Evolutionary conservation across 176 grass and related monocot species (phyloP).

Genomic region (Musa troglodytarum): DNA sequence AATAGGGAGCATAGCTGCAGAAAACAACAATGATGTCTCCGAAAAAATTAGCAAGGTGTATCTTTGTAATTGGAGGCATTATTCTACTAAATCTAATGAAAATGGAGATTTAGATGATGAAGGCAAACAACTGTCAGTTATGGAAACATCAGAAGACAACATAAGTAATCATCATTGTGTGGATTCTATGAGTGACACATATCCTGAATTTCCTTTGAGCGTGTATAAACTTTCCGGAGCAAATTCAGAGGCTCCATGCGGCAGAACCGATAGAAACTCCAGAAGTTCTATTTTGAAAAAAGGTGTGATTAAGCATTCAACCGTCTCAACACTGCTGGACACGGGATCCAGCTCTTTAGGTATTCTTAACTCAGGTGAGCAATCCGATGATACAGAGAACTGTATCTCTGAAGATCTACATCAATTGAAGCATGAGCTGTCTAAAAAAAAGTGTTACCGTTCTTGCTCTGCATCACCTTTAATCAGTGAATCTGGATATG

Average conservation of each 20-base stretch:
- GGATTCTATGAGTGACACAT: conserved; percentile 36
- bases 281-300: conserved; percentile 41
- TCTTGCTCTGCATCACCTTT: conserved; percentile 53
- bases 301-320: conserved; percentile 26
- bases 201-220: conserved; percentile 35
- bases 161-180: conserved; percentile 33
- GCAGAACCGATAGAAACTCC: conserved; percentile 41
- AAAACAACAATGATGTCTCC: conserved; percentile 21
- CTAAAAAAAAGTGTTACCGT: conserved; percentile 36
- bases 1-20: conserved; percentile 9
- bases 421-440: conserved; percentile 35
- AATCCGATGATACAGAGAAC: conserved; percentile 62
- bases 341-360: conserved; percentile 22
- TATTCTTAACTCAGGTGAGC: conserved; percentile 39
- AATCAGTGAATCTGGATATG: conserved; percentile 60
- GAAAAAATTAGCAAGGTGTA: conserved; percentile 57
- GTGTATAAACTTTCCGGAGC: conserved; percentile 34
- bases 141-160: conserved; percentile 32
- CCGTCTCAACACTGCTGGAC: conserved; percentile 37
- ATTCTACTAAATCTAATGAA: conserved; percentile 54
- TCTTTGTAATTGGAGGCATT: conserved; percentile 79
- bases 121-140: conserved; percentile 31
- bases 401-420: conserved; percentile 31
- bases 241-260: conserved; percentile 40
- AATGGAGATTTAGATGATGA: conserved; percentile 47